phyloP scores from a whole-genome alignment of 495 filamentous ascomycete species.

The Ascodesmis nigricans region DNA sequence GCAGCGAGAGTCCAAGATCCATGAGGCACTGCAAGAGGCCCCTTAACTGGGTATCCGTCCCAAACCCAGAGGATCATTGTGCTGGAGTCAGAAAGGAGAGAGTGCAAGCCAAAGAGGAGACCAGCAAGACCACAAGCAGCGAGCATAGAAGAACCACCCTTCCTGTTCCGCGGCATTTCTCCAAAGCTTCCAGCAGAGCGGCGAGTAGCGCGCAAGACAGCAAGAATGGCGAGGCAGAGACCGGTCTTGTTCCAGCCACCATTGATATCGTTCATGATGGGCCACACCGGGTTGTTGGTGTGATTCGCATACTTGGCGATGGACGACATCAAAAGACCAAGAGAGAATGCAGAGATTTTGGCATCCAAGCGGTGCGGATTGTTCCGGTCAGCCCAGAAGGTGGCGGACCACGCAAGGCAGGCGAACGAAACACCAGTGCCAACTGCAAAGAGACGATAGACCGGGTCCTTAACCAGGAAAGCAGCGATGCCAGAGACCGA shows the following conservation, averaged over 20 bases:
- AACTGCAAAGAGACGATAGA: slow-evolving; percentile 55
- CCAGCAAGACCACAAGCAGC: slow-evolving; percentile 61
- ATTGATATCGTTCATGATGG: slow-evolving; percentile 67
- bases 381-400: slow-evolving; percentile 53
- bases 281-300: slow-evolving; percentile 98
- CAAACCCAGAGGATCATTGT: slow-evolving; percentile 99
- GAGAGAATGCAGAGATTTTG: slow-evolving; percentile 53
- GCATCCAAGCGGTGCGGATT: slow-evolving; percentile 56
- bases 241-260: slow-evolving; percentile 85
- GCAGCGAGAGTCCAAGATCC: slow-evolving; percentile 61
- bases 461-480: slow-evolving; percentile 52
- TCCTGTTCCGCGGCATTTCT: slow-evolving; percentile 10
- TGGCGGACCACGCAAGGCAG: slow-evolving; percentile 63
- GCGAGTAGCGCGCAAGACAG: slow-evolving; percentile 48
- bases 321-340: slow-evolving; percentile 66
- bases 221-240: slow-evolving; percentile 48
- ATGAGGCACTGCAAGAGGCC: slow-evolving; percentile 73
- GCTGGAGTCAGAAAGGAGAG: slow-evolving; percentile 84
- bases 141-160: slow-evolving; percentile 45
- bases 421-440: slow-evolving; percentile 55
- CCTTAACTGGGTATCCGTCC: slow-evolving; percentile 84
- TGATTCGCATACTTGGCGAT: slow-evolving; percentile 82
- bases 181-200: slow-evolving; percentile 10
- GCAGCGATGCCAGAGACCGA: slow-evolving; percentile 61
- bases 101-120: slow-evolving; percentile 77